These are phyloP conservation scores for Leonotis leonurus DNA, from an alignment of 257 asterid genomes.

Conservation along the genomic window DNA sequence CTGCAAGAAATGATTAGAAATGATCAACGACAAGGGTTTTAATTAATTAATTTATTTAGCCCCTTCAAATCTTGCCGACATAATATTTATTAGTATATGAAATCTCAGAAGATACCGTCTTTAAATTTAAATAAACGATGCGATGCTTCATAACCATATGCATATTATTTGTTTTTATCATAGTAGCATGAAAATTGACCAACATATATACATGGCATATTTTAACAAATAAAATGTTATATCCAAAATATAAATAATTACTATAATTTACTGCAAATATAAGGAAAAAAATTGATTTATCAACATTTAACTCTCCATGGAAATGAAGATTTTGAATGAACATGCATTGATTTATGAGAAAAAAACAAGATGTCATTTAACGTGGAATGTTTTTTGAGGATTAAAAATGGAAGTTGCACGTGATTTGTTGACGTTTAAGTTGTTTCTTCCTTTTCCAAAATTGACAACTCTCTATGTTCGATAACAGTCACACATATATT, in stretches of 20 bases:
- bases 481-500: no score
- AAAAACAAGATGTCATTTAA: not conserved
- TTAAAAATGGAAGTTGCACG: not conserved
- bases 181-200: no score
- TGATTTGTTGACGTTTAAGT: not conserved
- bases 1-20: not conserved
- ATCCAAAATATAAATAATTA: no score
- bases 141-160: not conserved
- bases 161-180: no score
- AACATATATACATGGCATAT: no score
- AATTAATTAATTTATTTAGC: not conserved
- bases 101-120: not conserved
- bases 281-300: no score
- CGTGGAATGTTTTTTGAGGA: not conserved
- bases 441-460: not conserved
- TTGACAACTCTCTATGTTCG: not conserved
- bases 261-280: no score
- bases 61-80: not conserved
- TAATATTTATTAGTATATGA: not conserved
- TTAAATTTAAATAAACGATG: not conserved
- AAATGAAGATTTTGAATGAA: not conserved
- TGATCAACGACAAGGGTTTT: not conserved
- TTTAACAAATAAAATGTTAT: no score
- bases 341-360: not conserved
- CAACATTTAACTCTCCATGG: not conserved